Percentiles rank a stretch among this genome's conserved stretches.
Evolutionary conservation across 768 basidiomycete genomes (phyloP).

Genomic region (Trametes gibbosa): DNA sequence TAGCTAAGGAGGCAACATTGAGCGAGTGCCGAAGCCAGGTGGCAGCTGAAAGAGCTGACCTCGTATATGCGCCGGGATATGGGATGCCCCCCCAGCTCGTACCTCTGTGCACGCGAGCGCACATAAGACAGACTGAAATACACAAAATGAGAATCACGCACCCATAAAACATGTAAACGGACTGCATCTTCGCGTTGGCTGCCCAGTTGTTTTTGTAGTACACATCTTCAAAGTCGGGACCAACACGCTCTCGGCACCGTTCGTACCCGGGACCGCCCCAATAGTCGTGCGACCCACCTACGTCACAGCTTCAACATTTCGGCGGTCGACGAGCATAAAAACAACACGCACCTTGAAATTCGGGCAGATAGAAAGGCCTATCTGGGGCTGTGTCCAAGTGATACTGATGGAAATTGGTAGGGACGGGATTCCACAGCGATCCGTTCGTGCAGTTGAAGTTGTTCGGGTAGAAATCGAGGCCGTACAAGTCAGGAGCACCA

Average conservation of each 20-base stretch:
- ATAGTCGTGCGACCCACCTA: constrained; percentile 73
- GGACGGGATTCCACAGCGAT: constrained; percentile 57
- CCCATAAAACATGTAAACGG: constrained; percentile 86
- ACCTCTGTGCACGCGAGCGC: constrained; percentile 45
- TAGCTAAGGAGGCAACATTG: constrained; percentile 46
- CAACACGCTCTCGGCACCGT: constrained; percentile 63
- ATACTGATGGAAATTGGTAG: constrained; percentile 61
- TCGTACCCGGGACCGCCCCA: constrained; percentile 80
- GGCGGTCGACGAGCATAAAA: constrained; percentile 39
- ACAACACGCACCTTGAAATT: constrained; percentile 36
- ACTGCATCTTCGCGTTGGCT: constrained; percentile 76
- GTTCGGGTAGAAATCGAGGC: constrained; percentile 69
- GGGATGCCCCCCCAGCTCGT: constrained; percentile 84
- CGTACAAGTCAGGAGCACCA: constrained; percentile 30
- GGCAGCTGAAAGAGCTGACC: constrained; percentile 42
- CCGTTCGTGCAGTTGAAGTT: constrained; percentile 79
- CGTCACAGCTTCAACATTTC: background rate
- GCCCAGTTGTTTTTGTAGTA: constrained; percentile 81
- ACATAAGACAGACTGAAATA: no score
- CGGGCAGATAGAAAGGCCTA: constrained; percentile 72
- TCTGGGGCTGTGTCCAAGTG: constrained; percentile 45
- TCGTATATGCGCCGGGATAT: constrained; percentile 72
- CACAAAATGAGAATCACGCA: constrained; percentile 23
- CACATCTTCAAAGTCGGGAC: constrained; percentile 72
- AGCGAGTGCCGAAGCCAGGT: background rate